Evolutionary conservation across 352 stramenopile species (phyloP), one percentile per base, ranked within the genome.

Genomic region (Saprolegnia diclina): DNA sequence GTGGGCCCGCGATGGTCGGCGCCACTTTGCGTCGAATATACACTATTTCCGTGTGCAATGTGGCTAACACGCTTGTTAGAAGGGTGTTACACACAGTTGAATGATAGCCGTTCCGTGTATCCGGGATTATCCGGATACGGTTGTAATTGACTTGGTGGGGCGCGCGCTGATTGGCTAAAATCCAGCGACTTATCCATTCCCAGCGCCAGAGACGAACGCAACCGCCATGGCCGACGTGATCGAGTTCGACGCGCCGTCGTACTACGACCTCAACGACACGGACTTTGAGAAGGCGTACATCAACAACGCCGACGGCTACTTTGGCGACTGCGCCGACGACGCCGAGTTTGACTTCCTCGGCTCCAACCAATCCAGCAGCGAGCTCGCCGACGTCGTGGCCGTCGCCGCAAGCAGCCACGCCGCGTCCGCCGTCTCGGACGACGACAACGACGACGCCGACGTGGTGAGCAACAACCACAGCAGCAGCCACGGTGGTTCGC

Each of bases 261-360:
- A 91, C 71, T 94, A 92, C 78, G 86, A 94, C 68, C 75, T 94
- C 21, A 82, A 82, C 69, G 83, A 92, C 65, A 82, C 83, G 24
- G 74, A 79, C 62, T 73, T 85, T 26, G 86, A 94, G 74, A 77
- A 66, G 46, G 78, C 72, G 64, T 94, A 94, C 72, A 82, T 94
- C 38, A 92, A 92, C 76, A 92, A 94, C 61, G 83, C 86, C 11
- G 86, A 94, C 65, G 86, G 83, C 9, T 94, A 94, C 70, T 94
- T 94, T 45, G 13, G 29, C 29, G 19, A 63, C 19, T 44, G 42
- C 18, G 42, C 37, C 35, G 10, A 63, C 13, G 55, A 63, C 55
- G 32, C 18, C 13, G 32, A 63, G 13, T 44, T 24, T 40, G 55
- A 44, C 29, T 35, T 35, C 5, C 2, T 2, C 29, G 29, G 29